phyloP scores from a whole-genome alignment of 164 flowering plant species.

The Chloranthus sessilifolius region DNA sequence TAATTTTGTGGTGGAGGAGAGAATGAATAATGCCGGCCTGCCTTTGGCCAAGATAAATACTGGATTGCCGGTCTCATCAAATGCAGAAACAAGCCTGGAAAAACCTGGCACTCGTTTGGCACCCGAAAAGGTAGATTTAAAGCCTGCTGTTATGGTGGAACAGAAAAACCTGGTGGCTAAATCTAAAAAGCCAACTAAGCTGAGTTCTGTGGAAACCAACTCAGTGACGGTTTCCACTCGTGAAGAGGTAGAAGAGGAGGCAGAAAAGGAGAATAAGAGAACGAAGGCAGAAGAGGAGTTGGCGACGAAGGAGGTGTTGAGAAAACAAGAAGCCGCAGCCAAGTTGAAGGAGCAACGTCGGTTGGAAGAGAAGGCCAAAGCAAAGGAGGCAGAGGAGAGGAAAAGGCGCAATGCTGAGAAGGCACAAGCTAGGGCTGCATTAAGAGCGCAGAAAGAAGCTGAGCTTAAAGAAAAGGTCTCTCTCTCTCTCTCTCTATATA shows the following conservation, averaged over 20 bases:
- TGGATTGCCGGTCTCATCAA: conserved; percentile 10
- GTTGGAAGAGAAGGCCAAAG: conserved; percentile 73
- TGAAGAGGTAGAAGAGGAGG: conserved; percentile 26
- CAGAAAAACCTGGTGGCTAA: conserved; percentile 27
- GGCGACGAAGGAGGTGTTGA: conserved; percentile 25
- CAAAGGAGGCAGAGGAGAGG: conserved; percentile 85
- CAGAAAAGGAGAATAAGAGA: conserved; percentile 28
- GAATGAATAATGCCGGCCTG: conserved; percentile 8
- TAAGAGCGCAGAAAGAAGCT: conserved; percentile 73
- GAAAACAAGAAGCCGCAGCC: conserved; percentile 59
- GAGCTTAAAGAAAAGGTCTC: conserved; percentile 79
- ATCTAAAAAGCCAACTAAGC: conserved; percentile 25
- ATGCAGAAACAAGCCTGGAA: conserved; percentile 19
- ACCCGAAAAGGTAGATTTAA: conserved; percentile 15
- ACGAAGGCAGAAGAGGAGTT: conserved; percentile 59
- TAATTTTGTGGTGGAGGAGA: conserved; percentile 21
- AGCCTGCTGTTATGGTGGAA: conserved; percentile 20
- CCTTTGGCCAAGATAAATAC: conserved; percentile 15
- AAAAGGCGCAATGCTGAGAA: conserved; percentile 69
- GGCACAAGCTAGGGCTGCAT: conserved; percentile 66
- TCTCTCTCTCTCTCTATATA: no score
- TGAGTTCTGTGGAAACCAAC: conserved; percentile 16
- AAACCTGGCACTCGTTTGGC: conserved; percentile 13
- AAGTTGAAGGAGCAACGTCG: conserved; percentile 59
- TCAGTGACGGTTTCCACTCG: conserved; percentile 25